These are phyloP conservation scores for Candida jianshihensis DNA, from an alignment of 805 yeast species.

Conservation along the genomic window DNA sequence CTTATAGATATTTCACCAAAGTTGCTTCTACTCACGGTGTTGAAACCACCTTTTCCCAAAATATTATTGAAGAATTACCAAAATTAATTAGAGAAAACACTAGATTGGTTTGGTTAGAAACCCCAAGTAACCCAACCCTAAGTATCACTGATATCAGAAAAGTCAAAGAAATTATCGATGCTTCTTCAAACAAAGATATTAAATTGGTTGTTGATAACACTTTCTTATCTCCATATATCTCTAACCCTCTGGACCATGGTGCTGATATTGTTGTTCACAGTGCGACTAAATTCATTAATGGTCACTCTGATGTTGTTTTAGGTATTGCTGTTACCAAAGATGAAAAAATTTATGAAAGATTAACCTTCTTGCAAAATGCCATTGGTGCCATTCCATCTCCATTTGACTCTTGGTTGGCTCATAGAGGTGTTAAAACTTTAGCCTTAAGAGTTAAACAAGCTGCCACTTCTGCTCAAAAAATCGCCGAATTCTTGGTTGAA, in stretches of 20 bases:
- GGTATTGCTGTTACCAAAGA: conserved; percentile 73
- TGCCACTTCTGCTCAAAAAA: conserved; percentile 53
- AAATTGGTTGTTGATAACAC: conserved; percentile 81
- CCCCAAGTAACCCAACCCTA: conserved; percentile 86
- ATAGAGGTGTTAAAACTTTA: conserved; percentile 83
- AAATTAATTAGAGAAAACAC: conserved; percentile 53
- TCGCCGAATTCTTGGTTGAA: conserved; percentile 55
- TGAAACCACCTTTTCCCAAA: conserved; percentile 56
- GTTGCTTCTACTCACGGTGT: conserved; percentile 80
- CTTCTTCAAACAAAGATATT: conserved; percentile 43
- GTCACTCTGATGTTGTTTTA: conserved; percentile 87
- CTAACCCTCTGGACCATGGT: conserved; percentile 76
- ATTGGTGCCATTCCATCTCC: conserved; percentile 87
- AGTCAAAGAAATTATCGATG: conserved; percentile 50
- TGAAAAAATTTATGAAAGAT: conserved; percentile 50
- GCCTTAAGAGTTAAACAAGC: conserved; percentile 75
- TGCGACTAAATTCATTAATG: conserved; percentile 85
- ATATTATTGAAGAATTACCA: conserved; percentile 54
- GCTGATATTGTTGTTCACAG: conserved; percentile 87
- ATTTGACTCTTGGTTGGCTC: conserved; percentile 89
- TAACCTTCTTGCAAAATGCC: conserved; percentile 79
- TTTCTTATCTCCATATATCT: conserved; percentile 79
- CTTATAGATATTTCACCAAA: conserved; percentile 83
- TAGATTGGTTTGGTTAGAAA: conserved; percentile 77
- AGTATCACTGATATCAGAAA: conserved; percentile 66